phyloP scores from a whole-genome alignment of 257 asterid genomes.

The Solanum virginianum region DNA sequence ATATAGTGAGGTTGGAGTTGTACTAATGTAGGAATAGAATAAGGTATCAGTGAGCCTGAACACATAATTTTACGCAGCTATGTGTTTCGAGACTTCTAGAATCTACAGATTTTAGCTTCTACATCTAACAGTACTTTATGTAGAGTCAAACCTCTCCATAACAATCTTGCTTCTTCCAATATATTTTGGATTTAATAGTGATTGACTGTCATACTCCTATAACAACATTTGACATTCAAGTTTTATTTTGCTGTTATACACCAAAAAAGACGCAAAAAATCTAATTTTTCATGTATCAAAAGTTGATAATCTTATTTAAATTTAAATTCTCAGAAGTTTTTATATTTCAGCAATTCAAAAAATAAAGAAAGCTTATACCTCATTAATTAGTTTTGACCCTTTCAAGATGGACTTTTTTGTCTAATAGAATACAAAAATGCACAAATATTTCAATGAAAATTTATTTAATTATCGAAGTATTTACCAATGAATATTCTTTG shows the following conservation, averaged over 20 bases:
- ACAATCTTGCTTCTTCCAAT: too few species aligned
- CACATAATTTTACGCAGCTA: not conserved
- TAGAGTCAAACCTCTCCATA: not conserved
- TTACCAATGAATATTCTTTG: too few species aligned
- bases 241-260: not conserved
- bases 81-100: not conserved
- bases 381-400: not conserved
- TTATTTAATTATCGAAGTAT: too few species aligned
- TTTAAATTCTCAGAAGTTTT: not conserved
- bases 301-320: not conserved
- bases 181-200: too few species aligned
- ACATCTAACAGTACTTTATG: not conserved
- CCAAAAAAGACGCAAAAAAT: not conserved
- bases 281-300: not conserved
- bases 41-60: not conserved
- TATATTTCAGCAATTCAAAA: not conserved
- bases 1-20: not conserved
- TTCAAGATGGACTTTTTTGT: not conserved
- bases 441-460: too few species aligned
- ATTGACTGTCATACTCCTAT: not conserved
- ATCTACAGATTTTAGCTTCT: not conserved
- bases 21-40: not conserved
- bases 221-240: not conserved
- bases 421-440: not conserved
- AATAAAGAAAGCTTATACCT: not conserved